Base-by-base conservation (phyloP, 352 stramenopile species). In the Globisporangium irregulare region DNA sequence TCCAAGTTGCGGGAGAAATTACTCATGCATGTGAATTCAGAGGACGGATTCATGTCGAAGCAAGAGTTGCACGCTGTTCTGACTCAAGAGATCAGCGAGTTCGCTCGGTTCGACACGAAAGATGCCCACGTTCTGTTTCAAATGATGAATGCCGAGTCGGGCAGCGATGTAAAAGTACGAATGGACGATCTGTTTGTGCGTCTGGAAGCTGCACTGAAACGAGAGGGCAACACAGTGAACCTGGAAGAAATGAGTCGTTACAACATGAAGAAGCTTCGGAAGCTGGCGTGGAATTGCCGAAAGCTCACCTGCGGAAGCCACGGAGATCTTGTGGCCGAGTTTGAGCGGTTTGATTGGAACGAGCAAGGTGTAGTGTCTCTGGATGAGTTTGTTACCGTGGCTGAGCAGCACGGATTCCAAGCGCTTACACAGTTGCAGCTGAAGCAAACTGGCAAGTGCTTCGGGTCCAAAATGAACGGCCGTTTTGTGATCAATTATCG, bases 261-360 rank as follows among this genome's bases (percentile, higher is more conserved):
- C 43, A 72, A 73, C 34, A 64, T 87, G 22, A 18, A 66, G 38
- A 38, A 77, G 29, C 68, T 93, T 2, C 83, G 88, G 41, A 72
- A 70, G 2, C 70, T 93, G 54, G 76, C 80, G 1, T 73, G 70
- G 62, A 91, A 89, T 65, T 81, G 73, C 51, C 73, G 83, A 51
- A 81, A 81, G 38, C 64, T 92, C 20, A 50, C 84, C 1, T 80
- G 71, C 51, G 66, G 59, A 8, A 74, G 71, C 20, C 78, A 78
- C 36, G 56, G 53, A 4, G 43, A 82, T 15, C 70, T 92, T 41
- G 57, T 79, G n/a, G 27, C 59, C 32, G 72, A 77, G 36, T 93
- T 91, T 69, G 79, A 89, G 56, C 73, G 86, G 20, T 92, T 81
- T 61, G 86, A 92, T 60, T 93, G 86, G 86, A 71, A 73, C 51